Conservation (phyloP, 2,329 filamentous ascomycete genomes). For the Aspergillus clavatus region DNA sequence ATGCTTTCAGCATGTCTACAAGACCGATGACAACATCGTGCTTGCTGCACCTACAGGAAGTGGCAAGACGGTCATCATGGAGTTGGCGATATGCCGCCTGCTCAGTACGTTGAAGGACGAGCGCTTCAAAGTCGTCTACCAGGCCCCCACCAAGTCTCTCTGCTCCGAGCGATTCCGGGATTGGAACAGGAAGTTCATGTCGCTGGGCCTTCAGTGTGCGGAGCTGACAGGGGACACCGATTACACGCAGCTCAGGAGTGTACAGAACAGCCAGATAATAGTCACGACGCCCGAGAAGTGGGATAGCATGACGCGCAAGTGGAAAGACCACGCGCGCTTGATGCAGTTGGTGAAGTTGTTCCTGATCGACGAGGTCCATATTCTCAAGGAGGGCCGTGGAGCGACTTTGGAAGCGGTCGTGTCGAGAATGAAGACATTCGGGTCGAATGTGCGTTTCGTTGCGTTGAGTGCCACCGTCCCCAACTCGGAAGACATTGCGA, state of each 20-base stretch:
- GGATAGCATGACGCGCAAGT: constrained; percentile 84
- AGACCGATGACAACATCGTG: constrained; percentile 68
- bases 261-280: constrained; percentile 73
- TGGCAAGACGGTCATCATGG: constrained; percentile 76
- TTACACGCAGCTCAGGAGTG: constrained; percentile 58
- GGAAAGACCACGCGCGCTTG: constrained; percentile 72
- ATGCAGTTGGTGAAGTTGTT: constrained; percentile 73
- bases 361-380: constrained; percentile 83
- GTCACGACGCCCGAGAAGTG: constrained; percentile 87
- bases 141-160: constrained; percentile 77
- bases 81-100: constrained; percentile 74
- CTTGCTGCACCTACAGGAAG: constrained; percentile 78
- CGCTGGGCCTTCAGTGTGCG: constrained; percentile 63
- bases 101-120: constrained; percentile 52
- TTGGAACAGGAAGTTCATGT: constrained; percentile 69
- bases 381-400: constrained; percentile 72
- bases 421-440: constrained; percentile 79
- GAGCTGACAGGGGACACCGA: constrained; percentile 82
- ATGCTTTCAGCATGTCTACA: constrained; percentile 64
- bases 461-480: constrained; percentile 80
- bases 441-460: constrained; percentile 70
- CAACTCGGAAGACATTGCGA: constrained; percentile 73
- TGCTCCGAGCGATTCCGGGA: constrained; percentile 72
- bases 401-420: constrained; percentile 79
- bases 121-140: constrained; percentile 77